Evolutionary conservation across 2,329 filamentous ascomycete genomes (phyloP), one percentile per base, ranked within the genome.

Genomic region (Parascedosporium putredinis): DNA sequence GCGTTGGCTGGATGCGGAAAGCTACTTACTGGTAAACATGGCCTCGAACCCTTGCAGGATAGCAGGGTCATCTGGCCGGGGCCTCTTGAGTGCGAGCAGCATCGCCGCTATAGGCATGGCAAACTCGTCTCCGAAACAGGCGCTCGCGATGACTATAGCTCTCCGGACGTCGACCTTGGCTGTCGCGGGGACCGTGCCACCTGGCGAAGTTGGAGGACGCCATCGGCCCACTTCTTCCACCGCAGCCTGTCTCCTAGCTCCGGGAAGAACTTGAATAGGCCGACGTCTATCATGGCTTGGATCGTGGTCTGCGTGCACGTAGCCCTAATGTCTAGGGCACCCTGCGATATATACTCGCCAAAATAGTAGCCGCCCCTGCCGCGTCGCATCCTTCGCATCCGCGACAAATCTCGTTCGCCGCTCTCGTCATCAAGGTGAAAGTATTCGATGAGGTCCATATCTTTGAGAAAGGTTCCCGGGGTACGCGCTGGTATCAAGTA

Each of bases 301-400:
- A 47, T 47, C 7, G 31, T 38, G 16, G 45, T 31, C 7, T 47
- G 14, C 14, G 14, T 20, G 31, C 45, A 47, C 31, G 10, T 4
- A 7, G 20, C 18, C 16, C 14, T 14, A n/a, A 40, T n/a, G 20
- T 22, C 31, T 16, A 47, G 22, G 8, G 24, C 31, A 9, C 45
- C 45, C 12, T 47, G 45, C 29, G 29, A 31, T 12, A 47, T 24
- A 38, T 47, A 47, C 10, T 47, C 45, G 18, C 45, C 45, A 38
- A 47, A 47, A 8, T 47, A 47, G 14, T 25, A 47, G 6, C 23
- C 20, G 12, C 27, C 12, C 3, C 7, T 23, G 7, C 34, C 4
- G 1, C 14, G 14, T 8, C 16, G 22, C 8, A 18, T 20, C 6
- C 16, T 4, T 8, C 24, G 8, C 7, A 34, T 22, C 14, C 14